Conservation (phyloP, 1,284 basidiomycete species). For the Phlebopus sp. region DNA sequence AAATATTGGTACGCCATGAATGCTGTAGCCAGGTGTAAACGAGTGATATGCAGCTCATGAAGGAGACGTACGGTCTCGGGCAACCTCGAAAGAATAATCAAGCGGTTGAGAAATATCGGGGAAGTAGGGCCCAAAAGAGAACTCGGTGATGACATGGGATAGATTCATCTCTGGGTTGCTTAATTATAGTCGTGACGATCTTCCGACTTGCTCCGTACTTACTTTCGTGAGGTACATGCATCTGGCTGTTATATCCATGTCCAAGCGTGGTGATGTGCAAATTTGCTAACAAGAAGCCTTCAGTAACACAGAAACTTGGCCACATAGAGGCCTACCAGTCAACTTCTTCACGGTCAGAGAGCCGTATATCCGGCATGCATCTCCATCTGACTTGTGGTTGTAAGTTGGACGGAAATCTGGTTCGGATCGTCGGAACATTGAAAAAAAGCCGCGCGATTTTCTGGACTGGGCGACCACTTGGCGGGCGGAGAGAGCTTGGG, state of each 20-base stretch:
- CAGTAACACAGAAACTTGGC: neutral
- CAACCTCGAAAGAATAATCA: slow-evolving; percentile 85
- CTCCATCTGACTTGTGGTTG: slow-evolving; percentile 62
- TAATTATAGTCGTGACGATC: neutral
- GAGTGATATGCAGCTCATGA: neutral
- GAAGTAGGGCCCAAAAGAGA: slow-evolving; percentile 96
- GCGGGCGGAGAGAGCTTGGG: slow-evolving; percentile 61
- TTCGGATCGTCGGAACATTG: slow-evolving; percentile 45
- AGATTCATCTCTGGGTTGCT: slow-evolving; percentile 85
- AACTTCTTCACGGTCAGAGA: slow-evolving; percentile 87
- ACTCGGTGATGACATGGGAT: slow-evolving; percentile 93
- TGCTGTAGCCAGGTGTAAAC: slow-evolving; percentile 41
- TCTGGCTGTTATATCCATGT: slow-evolving; percentile 86
- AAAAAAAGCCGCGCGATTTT: slow-evolving; percentile 67
- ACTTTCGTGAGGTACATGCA: slow-evolving; percentile 87
- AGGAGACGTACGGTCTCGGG: slow-evolving; percentile 68
- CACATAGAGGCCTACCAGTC: slow-evolving; percentile 51
- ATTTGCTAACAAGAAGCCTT: slow-evolving; percentile 53
- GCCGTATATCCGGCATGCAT: slow-evolving; percentile 85
- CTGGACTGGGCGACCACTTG: slow-evolving; percentile 70
- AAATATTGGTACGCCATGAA: slow-evolving; percentile 97
- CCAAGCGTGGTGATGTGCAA: slow-evolving; percentile 90
- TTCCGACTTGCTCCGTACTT: slow-evolving; percentile 26
- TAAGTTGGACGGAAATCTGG: slow-evolving; percentile 67
- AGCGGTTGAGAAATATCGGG: slow-evolving; percentile 94